Evolutionary conservation across 2,329 filamentous ascomycete species (phyloP), one percentile per base, ranked within the genome.

Genomic region (Sporothrix euskadiensis): DNA sequence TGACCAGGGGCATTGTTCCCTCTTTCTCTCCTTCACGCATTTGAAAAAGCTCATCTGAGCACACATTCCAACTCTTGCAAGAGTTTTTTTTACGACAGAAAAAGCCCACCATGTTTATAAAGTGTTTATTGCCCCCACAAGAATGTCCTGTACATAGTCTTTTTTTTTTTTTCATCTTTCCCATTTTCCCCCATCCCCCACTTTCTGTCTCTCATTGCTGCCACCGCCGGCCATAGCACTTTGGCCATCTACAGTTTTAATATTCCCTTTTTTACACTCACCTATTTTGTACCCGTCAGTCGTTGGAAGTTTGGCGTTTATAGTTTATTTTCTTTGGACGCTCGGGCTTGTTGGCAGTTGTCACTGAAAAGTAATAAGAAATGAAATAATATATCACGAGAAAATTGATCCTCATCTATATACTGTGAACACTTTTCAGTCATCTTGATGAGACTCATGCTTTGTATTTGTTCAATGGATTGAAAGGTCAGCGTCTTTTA

Each of bases 131-230:
- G 56, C 70, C 39, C 26, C 41, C 19, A 49, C 35, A 72, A 74
- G 69, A 65, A 59, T 71, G 68, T 74, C 39, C 49, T 73, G 69
- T 73, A 73, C 59, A 73, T 74, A 74, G 49, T 26, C 22, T 69
- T 30, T 14, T 12, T 69, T 30, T 14, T 12, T 14, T 3, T 35
- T 44, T 4, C 68, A 49, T 49, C 41, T 14, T 49, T 52, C 30
- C 32, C 47, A 30, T 16, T 30, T 41, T n/a, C 47, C 39, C 22
- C 44, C 44, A 72, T 41, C 57, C 52, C 30, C 22, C 22, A 66
- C 71, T 41, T 71, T 47, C 10, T 16, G 6, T 16, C 14, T 54
- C 22, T 32, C 39, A 41, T 41, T 65, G 39, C 26, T 66, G 22
- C 39, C 61, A 30, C 39, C 47, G 9, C 4, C 10, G 47, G 65